Conservation (phyloP, 1,139 yeast species). For the Saccharomyces hybrid region DNA sequence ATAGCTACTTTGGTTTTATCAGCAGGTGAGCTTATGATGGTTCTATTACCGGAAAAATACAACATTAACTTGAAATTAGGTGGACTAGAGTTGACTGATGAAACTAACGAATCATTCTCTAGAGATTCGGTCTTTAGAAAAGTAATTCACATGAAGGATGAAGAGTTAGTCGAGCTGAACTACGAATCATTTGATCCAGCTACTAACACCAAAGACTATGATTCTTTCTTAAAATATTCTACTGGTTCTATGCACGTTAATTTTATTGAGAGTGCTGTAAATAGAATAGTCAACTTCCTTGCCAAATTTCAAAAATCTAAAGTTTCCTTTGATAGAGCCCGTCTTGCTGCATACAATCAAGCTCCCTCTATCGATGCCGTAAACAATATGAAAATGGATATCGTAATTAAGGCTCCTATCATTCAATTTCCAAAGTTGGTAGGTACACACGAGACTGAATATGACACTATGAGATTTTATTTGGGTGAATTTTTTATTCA, state of each 20-base stretch:
- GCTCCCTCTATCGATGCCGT: constrained; percentile 34
- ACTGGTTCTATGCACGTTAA: constrained; percentile 71
- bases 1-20: constrained; percentile 74
- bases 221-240: constrained; percentile 55
- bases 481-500: constrained; percentile 77
- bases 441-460: constrained; percentile 37
- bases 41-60: constrained; percentile 70
- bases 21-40: constrained; percentile 60
- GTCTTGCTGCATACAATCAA: constrained; percentile 73
- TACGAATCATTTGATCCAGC: constrained; percentile 74
- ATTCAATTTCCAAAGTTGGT: constrained; percentile 64
- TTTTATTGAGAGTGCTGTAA: constrained; percentile 75
- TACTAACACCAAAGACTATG: constrained; percentile 41
- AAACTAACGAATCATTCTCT: constrained; percentile 56
- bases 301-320: constrained; percentile 82
- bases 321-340: constrained; percentile 73
- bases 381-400: constrained; percentile 59
- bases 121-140: constrained; percentile 47
- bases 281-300: constrained; percentile 58
- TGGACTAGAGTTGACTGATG: constrained; percentile 72
- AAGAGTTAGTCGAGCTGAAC: constrained; percentile 71
- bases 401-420: constrained; percentile 73
- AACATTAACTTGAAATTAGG: constrained; percentile 73
- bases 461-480: constrained; percentile 62
- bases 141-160: constrained; percentile 72